Evolutionary conservation across 2,329 filamentous ascomycete genomes (phyloP).

Genomic region (Cercospora sp.): DNA sequence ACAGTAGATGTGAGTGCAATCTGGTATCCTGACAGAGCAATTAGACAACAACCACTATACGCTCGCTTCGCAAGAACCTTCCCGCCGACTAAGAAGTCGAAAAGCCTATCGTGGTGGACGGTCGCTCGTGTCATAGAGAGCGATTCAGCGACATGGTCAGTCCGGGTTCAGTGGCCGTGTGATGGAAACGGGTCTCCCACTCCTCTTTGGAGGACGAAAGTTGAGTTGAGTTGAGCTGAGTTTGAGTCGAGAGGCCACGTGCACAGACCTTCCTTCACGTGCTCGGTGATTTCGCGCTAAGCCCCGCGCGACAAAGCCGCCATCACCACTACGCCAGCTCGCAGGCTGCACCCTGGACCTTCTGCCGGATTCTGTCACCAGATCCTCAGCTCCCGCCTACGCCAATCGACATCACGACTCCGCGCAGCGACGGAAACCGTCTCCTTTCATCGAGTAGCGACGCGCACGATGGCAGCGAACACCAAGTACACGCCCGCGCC

Average conservation of each 20-base stretch:
- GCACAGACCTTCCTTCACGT: slow-evolving; percentile 1
- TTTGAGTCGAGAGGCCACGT: background rate
- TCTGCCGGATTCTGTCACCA: slow-evolving; percentile 19
- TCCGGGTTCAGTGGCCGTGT: background rate
- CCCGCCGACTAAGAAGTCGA: background rate
- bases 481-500: slow-evolving; percentile 82
- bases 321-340: background rate
- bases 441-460: background rate
- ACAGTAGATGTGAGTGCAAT: background rate
- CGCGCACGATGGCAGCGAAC: slow-evolving; percentile 65
- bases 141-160: background rate
- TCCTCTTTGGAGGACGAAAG: background rate
- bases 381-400: slow-evolving; percentile 2
- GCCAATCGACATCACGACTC: background rate
- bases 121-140: background rate
- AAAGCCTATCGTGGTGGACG: background rate
- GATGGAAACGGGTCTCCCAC: background rate
- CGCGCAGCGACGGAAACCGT: background rate
- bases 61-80: background rate
- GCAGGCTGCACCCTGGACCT: slow-evolving; percentile 11
- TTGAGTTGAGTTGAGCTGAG: background rate
- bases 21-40: background rate
- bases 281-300: slow-evolving; percentile 7
- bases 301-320: slow-evolving; percentile 5
- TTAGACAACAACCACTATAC: background rate